A percentile compares a stretch with the other conserved stretches of the same genome.
Conservation (phyloP, 176 grass and related monocot species). For the Dendrocalamus sinicus region DNA sequence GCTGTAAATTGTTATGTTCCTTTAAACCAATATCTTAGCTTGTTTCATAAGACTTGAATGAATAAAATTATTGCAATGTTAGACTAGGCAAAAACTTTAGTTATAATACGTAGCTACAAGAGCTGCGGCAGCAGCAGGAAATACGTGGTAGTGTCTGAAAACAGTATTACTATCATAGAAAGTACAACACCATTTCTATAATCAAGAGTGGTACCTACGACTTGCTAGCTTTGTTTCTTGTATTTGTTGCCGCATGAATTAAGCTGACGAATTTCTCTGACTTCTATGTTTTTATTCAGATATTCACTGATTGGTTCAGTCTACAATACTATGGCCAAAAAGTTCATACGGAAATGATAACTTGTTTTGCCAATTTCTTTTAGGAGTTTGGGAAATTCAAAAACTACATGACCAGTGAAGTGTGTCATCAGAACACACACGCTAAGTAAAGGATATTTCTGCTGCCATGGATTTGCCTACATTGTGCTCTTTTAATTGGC, state of each 20-base stretch:
- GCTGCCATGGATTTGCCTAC: neutral
- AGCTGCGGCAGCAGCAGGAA: neutral
- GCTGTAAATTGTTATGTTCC: neutral
- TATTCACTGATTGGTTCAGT: neutral
- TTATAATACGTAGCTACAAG: neutral
- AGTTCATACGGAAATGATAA: neutral
- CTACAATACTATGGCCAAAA: neutral
- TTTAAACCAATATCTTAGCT: constrained; percentile 8
- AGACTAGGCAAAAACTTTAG: neutral
- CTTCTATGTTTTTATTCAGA: neutral
- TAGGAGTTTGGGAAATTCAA: neutral
- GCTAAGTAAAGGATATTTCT: neutral
- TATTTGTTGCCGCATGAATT: constrained; percentile 6
- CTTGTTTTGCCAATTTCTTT: constrained; percentile 2
- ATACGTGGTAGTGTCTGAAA: neutral
- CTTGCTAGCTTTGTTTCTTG: constrained; percentile 5
- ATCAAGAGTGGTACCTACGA: neutral
- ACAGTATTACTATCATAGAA: neutral
- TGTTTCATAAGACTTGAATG: neutral
- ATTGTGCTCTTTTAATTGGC: neutral
- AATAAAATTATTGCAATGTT: neutral
- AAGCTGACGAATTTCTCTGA: neutral
- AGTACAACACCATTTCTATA: neutral
- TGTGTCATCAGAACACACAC: neutral
- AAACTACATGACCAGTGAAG: neutral